These are phyloP conservation scores for Jatropha multifida DNA, from an alignment of 441 rosid genomes.

Conservation along the genomic window DNA sequence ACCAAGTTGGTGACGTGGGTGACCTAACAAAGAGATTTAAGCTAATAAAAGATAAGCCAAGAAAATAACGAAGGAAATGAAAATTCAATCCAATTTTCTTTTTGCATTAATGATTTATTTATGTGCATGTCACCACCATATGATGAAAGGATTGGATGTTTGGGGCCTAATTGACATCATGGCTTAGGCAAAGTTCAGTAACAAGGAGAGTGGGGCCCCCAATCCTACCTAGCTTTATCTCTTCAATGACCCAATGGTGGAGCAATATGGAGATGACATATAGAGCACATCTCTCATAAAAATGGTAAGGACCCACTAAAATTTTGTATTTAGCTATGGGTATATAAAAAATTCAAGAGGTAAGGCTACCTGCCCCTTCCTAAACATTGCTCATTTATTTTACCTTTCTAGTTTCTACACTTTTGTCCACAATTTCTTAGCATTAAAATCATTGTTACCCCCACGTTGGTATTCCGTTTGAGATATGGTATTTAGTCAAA, in stretches of 20 bases:
- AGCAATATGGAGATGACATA: conserved; percentile 9
- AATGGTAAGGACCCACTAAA: conserved; percentile 4
- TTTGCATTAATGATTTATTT: not conserved
- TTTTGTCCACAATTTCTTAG: too few species aligned
- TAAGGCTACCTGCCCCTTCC: not conserved
- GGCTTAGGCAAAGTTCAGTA: conserved; percentile 16
- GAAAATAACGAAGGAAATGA: not conserved
- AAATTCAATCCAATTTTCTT: not conserved
- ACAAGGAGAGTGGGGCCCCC: not conserved
- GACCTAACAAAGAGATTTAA: conserved; percentile 6
- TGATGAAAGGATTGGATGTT: not conserved
- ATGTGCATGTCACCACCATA: not conserved
- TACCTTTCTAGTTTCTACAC: too few species aligned
- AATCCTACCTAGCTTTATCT: not conserved
- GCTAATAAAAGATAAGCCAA: conserved; percentile 1
- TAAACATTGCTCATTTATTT: not conserved
- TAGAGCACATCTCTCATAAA: not conserved
- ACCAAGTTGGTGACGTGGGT: conserved; percentile 8
- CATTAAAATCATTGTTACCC: too few species aligned
- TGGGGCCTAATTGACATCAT: conserved; percentile 6
- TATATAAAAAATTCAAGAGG: not conserved
- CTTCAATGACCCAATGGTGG: not conserved
- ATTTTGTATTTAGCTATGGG: not conserved
- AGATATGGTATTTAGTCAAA: too few species aligned
- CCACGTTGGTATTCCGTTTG: too few species aligned